Conservation (phyloP, 306 rosid genomes). For the Acmispon strigosus region DNA sequence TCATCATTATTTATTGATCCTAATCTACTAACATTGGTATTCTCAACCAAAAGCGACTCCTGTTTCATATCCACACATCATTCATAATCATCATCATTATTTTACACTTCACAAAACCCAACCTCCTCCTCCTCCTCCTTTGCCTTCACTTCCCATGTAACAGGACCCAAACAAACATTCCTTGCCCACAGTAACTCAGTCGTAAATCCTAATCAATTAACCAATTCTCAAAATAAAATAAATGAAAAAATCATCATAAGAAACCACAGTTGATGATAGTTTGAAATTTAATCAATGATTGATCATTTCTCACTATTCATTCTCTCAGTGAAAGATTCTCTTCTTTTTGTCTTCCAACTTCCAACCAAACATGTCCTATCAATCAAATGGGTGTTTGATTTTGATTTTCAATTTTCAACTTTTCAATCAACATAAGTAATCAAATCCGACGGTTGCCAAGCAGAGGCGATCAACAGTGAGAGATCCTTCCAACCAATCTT, state of each 20-base stretch:
- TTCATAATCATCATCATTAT: background rate
- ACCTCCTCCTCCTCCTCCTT: background rate
- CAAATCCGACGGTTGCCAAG: slow-evolving; percentile 82
- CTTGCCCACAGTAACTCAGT: no score
- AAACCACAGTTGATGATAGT: slow-evolving; percentile 1
- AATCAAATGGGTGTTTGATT: background rate
- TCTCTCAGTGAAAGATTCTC: slow-evolving; percentile 11
- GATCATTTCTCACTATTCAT: slow-evolving; percentile 23
- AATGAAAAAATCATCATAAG: background rate
- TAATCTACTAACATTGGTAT: background rate
- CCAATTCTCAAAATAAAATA: background rate
- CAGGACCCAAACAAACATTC: slow-evolving; percentile 18
- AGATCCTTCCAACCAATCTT: slow-evolving; percentile 97
- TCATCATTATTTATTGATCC: background rate
- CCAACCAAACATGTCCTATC: background rate
- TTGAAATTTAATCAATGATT: background rate
- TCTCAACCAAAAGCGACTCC: background rate
- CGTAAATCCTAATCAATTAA: slow-evolving; percentile 8
- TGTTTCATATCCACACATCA: background rate
- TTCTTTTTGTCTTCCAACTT: slow-evolving; percentile 5
- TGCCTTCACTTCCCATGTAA: background rate
- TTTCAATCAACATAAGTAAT: slow-evolving; percentile 4
- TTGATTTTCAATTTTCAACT: background rate
- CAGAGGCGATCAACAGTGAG: slow-evolving; percentile 83
- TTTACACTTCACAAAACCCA: background rate